A percentile compares a stretch with the other conserved stretches of the same genome.
phyloP scores from a whole-genome alignment of 768 basidiomycete genomes.

The Exidia glandulosa region DNA sequence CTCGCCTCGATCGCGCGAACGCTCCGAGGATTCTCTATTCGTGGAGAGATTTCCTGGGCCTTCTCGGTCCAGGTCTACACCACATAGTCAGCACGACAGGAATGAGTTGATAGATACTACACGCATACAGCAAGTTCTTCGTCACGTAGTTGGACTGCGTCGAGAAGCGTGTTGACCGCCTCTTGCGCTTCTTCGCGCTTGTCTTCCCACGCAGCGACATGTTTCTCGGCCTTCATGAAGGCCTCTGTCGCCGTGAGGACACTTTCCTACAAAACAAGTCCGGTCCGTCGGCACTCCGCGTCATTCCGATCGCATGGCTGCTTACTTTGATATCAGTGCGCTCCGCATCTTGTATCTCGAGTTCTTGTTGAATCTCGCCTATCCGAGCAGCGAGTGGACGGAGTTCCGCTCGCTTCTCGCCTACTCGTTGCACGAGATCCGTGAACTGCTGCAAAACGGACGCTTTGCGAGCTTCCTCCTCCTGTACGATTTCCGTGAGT shows the following conservation, averaged over 20 bases:
- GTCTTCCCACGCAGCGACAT: conserved; percentile 33
- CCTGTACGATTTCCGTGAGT: conserved; percentile 28
- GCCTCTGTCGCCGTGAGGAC: conserved; percentile 37
- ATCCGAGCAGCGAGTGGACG: conserved; percentile 24
- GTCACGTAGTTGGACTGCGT: too few species aligned
- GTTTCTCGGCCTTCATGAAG: conserved; percentile 40
- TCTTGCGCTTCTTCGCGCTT: conserved; percentile 44
- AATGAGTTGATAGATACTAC: neutral
- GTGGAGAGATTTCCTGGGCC: conserved; percentile 54
- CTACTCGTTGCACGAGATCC: conserved; percentile 33
- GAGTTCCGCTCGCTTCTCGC: conserved; percentile 34
- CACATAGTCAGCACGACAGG: neutral
- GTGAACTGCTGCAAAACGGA: conserved; percentile 37
- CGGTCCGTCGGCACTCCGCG: neutral
- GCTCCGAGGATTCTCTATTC: conserved; percentile 46
- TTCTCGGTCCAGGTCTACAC: conserved; percentile 52
- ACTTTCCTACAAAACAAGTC: conserved; percentile 30
- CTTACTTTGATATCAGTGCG: conserved; percentile 30
- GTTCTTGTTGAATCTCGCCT: neutral
- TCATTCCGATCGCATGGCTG: conserved; percentile 14
- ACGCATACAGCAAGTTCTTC: conserved; percentile 53
- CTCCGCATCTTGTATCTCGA: conserved; percentile 24
- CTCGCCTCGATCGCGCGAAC: conserved; percentile 42
- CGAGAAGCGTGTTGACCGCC: conserved; percentile 29
- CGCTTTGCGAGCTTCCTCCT: conserved; percentile 41